Base-by-base conservation (phyloP, 305 asterid genomes). In the Solanum hybrid region DNA sequence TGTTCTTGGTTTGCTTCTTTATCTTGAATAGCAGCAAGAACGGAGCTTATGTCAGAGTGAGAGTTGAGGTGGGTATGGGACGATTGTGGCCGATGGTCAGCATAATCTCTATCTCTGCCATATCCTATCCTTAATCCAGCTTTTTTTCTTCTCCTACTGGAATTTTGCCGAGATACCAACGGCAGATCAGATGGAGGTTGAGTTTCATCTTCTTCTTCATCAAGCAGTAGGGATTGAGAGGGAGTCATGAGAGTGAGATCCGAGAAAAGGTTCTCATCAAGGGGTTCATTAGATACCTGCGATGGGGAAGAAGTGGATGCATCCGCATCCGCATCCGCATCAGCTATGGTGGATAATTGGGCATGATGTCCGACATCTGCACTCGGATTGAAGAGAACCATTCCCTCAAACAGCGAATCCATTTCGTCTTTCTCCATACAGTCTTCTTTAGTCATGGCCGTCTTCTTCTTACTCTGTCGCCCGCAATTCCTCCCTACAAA, bases 341-440 rank as follows among this genome's bases (percentile, higher is more conserved):
- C 64, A 6, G n/a, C 67, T 6, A 16, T 51, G 67, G 67, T 35
- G 79, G 90, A 90, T 14, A 34, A 34, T 86, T 61, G 51, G 31
- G 33, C 33, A 24, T 69, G 76, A 69, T 28, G n/a, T 51, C 67
- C 67, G 67, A 51, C 67, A 51, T 51, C 67, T 75, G 57, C 83
- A 51, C 89, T n/a, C 35, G 77, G 92, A 88, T 86, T 92, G 64
- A 93, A 92, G 40, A 93, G 93, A 64, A 92, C 92, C 95, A 93
- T 93, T 9, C 95, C 95, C 57, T 92, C 95, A 69, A 93, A 93
- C 77, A 93, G 94, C 46, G 95, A 93, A 33, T 13, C 94, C 93
- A 92, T 91, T 9, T 93, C 94, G 18, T 91, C 95, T 22, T 80
- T 87, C 78, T 89, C 90, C 67, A 18, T 12, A 26, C n/a, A 71